Percentiles rank a stretch among this genome's conserved stretches.
phyloP scores from a whole-genome alignment of 345 rosid species.

The Brassica rapa region DNA sequence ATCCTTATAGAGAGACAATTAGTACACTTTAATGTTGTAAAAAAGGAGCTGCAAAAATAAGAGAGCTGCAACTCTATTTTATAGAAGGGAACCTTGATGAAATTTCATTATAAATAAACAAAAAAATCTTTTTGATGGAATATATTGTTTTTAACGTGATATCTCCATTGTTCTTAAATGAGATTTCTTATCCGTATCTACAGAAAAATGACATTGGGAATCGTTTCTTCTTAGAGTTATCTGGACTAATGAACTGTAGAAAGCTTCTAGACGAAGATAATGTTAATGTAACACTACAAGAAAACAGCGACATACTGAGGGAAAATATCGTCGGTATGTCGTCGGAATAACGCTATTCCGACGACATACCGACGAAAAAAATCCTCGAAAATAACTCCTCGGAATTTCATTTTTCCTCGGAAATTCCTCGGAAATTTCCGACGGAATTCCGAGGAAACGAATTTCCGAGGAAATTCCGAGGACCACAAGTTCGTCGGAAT shows the following conservation, averaged over 20 bases:
- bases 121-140: not conserved
- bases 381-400: too few relatives aligned
- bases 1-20: not conserved
- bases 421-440: too few relatives aligned
- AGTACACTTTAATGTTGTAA: not conserved
- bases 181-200: not conserved
- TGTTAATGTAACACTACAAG: not conserved
- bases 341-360: too few relatives aligned
- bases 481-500: too few relatives aligned
- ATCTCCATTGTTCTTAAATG: not conserved
- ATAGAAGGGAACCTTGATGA: not conserved
- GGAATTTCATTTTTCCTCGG: too few relatives aligned
- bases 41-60: not conserved
- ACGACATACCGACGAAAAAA: too few relatives aligned
- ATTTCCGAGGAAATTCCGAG: too few relatives aligned
- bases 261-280: not conserved
- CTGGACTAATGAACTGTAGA: not conserved
- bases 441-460: too few relatives aligned
- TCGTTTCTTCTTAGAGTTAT: not conserved
- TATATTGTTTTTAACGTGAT: not conserved
- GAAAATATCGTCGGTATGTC: too few relatives aligned
- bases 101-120: not conserved
- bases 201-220: not conserved
- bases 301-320: too few relatives aligned
- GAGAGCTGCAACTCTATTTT: not conserved